These are phyloP conservation scores for Lathyrus oleraceus DNA, from an alignment of 306 rosid species.

Conservation along the genomic window DNA sequence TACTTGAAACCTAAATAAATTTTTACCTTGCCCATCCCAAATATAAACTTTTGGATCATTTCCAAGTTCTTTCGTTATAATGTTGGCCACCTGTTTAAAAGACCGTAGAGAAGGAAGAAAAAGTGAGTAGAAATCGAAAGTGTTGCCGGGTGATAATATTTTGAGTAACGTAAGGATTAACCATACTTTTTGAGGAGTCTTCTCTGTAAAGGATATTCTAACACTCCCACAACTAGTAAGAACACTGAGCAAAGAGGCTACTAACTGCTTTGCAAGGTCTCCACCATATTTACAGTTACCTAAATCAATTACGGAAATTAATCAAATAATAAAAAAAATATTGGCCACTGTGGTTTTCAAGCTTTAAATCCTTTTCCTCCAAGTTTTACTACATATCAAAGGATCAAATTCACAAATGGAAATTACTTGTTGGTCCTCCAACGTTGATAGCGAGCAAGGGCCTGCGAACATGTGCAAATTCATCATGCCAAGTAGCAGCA, in stretches of 20 bases:
- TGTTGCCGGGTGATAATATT: neutral
- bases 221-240: slow-evolving; percentile 83
- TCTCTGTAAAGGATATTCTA: slow-evolving; percentile 87
- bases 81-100: slow-evolving; percentile 59
- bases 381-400: slow-evolving; percentile 21
- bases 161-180: neutral
- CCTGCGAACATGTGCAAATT: slow-evolving; percentile 70
- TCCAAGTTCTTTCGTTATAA: slow-evolving; percentile 70
- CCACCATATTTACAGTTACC: slow-evolving; percentile 83
- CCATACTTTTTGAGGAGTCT: slow-evolving; percentile 81
- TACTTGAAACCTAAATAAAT: slow-evolving; percentile 19
- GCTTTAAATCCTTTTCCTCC: neutral
- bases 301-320: slow-evolving; percentile 38
- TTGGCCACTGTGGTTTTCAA: neutral
- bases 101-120: slow-evolving; percentile 20
- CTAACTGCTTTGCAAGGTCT: slow-evolving; percentile 84
- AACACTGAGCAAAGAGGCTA: slow-evolving; percentile 60
- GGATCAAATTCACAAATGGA: slow-evolving; percentile 31
- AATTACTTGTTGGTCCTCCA: slow-evolving; percentile 83
- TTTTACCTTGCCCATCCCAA: slow-evolving; percentile 83
- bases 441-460: slow-evolving; percentile 84
- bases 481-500: slow-evolving; percentile 84
- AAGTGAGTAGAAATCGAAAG: slow-evolving; percentile 2
- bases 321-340: slow-evolving; percentile 8
- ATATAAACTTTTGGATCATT: slow-evolving; percentile 78